Percentiles rank a stretch among this genome's conserved stretches.
These are phyloP conservation scores for Fusarium brevicatenulatum DNA, from an alignment of 2,329 filamentous ascomycete genomes.

Conservation along the genomic window DNA sequence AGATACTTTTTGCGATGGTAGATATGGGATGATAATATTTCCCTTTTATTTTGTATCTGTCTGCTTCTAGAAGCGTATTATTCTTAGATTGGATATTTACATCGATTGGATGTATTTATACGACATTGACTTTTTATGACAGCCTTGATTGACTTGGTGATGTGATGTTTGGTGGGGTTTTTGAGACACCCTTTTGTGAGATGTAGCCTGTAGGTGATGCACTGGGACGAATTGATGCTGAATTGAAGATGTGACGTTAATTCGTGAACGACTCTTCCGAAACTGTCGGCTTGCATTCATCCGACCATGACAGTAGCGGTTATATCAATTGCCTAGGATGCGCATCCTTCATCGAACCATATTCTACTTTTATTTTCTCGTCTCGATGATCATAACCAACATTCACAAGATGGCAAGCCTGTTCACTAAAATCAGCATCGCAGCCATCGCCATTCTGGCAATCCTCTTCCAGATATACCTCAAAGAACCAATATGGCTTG, in stretches of 20 bases:
- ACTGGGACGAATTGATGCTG: neutral
- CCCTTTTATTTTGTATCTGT: constrained; percentile 3
- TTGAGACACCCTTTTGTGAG: neutral
- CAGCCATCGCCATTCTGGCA: constrained; percentile 11
- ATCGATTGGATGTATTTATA: constrained; percentile 4
- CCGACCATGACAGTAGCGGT: neutral
- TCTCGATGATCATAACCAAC: neutral
- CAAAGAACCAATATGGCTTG: constrained; percentile 39
- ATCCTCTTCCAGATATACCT: constrained; percentile 40
- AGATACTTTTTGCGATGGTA: constrained; percentile 17
- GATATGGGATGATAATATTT: constrained; percentile 13
- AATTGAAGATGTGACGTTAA: neutral
- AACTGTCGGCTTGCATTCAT: neutral
- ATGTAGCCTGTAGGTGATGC: neutral
- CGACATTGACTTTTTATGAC: constrained; percentile 12
- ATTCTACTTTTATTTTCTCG: neutral
- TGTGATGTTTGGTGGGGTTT: neutral
- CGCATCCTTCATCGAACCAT: neutral
- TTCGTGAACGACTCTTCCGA: rapidly evolving
- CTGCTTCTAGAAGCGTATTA: neutral
- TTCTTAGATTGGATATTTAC: constrained; percentile 4
- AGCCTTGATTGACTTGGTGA: neutral
- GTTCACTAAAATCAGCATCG: constrained; percentile 27
- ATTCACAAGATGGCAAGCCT: constrained; percentile 5
- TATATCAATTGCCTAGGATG: rapidly evolving